Percentiles rank a stretch among this genome's conserved stretches.
Conservation (phyloP, 2,329 filamentous ascomycete genomes). For the Sporothrix curviconia region DNA sequence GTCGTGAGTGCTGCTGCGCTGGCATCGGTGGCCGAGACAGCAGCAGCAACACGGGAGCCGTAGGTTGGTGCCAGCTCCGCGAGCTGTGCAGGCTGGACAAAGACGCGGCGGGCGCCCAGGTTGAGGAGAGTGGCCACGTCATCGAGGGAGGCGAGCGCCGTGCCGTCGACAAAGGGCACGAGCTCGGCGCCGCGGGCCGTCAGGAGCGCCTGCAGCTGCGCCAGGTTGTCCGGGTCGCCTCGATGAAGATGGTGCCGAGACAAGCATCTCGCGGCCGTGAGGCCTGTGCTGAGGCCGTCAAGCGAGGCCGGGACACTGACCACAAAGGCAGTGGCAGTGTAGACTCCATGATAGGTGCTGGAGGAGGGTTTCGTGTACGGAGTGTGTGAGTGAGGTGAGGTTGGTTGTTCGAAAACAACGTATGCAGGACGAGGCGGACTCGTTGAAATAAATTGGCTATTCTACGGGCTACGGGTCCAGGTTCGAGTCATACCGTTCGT, state of each 20-base stretch:
- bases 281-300: slow-evolving; percentile 38
- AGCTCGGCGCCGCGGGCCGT: slow-evolving; percentile 44
- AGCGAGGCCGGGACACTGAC: slow-evolving; percentile 46
- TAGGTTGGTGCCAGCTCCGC: slow-evolving; percentile 46
- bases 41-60: slow-evolving; percentile 49
- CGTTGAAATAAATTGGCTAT: no score
- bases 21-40: slow-evolving; percentile 32
- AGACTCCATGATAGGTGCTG: slow-evolving; percentile 47
- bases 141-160: slow-evolving; percentile 58
- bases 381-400: no score
- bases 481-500: slow-evolving; percentile 8
- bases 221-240: slow-evolving; percentile 38
- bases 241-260: slow-evolving; percentile 53
- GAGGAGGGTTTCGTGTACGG: background rate
- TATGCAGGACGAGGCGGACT: background rate
- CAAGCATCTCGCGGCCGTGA: slow-evolving; percentile 54
- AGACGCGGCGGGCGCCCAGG: slow-evolving; percentile 75
- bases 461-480: background rate
- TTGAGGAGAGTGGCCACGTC: slow-evolving; percentile 78
- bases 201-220: slow-evolving; percentile 42
- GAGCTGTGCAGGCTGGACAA: slow-evolving; percentile 68
- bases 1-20: slow-evolving; percentile 16
- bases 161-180: slow-evolving; percentile 70
- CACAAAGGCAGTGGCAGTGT: slow-evolving; percentile 57
- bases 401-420: no score